Percentiles rank a stretch among this genome's conserved stretches.
Conservation (phyloP, 495 filamentous ascomycete species). For the Neurospora tetraspora region DNA sequence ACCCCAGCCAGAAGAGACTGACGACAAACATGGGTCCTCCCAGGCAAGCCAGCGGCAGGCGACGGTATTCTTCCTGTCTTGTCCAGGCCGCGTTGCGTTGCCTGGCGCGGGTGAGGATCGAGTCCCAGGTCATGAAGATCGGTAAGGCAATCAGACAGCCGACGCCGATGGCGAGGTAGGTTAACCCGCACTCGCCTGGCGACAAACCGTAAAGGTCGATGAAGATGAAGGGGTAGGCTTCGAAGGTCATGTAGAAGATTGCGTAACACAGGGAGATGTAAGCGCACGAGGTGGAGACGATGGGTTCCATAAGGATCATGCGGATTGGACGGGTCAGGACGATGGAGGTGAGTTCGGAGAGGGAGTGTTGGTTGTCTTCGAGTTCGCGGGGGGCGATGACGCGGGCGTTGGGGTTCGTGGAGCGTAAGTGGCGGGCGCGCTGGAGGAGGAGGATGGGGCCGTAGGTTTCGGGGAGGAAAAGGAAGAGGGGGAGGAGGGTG, state of each 20-base stretch:
- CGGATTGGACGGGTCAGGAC: constrained; percentile 31
- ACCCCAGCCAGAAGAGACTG: constrained; percentile 65
- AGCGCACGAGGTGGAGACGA: constrained; percentile 51
- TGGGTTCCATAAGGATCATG: constrained; percentile 34
- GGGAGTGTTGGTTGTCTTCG: constrained; percentile 15
- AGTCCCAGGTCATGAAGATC: constrained; percentile 42
- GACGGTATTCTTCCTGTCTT: constrained; percentile 45
- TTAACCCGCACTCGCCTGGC: constrained; percentile 34
- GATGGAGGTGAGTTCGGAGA: constrained; percentile 25
- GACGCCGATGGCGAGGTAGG: constrained; percentile 37
- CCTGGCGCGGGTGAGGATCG: constrained; percentile 16
- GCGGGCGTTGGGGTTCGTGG: constrained; percentile 30
- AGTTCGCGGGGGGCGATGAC: constrained; percentile 27
- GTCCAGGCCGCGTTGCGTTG: constrained; percentile 22
- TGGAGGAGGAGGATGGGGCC: constrained; percentile 47
- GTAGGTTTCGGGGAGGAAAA: constrained; percentile 55
- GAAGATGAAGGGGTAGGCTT: constrained; percentile 58
- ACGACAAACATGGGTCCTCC: constrained; percentile 53
- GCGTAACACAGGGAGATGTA: constrained; percentile 62
- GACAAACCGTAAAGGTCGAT: constrained; percentile 34
- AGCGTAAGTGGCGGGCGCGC: constrained; percentile 43
- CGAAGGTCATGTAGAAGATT: constrained; percentile 69
- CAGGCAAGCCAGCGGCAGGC: constrained; percentile 57
- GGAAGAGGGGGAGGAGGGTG: constrained; percentile 35
- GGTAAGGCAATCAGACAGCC: constrained; percentile 37